Percentiles rank a stretch among this genome's conserved stretches.
These are phyloP conservation scores for Botrytis galanthina DNA, from an alignment of 2,329 filamentous ascomycete species.

Conservation along the genomic window DNA sequence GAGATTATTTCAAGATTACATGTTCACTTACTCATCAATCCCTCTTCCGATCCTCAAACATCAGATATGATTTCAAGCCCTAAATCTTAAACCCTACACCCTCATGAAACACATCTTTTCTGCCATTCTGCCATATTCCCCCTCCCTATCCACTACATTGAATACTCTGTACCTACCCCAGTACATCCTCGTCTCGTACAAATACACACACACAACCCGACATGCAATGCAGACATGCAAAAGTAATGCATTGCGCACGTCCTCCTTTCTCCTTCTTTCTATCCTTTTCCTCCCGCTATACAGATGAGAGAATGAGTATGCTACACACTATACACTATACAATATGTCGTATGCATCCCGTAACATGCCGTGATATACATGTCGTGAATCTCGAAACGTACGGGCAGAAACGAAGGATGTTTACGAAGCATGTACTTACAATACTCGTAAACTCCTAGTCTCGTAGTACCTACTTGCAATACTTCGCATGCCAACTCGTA, in stretches of 20 bases:
- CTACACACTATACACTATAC: not conserved
- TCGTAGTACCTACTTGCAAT: not conserved
- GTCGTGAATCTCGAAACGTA: not conserved
- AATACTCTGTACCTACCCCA: not conserved
- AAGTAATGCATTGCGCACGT: not conserved
- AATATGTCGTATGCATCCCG: not conserved
- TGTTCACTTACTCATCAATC: not conserved
- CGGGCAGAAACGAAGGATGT: not conserved
- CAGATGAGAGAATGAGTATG: not conserved
- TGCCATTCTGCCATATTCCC: not conserved
- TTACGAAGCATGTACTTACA: not conserved
- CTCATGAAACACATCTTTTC: not conserved
- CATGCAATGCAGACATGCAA: not conserved
- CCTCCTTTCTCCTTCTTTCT: not conserved
- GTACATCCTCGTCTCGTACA: not conserved
- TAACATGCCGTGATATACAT: not conserved
- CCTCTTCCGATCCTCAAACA: not conserved
- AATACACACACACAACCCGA: not conserved
- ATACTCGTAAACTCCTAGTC: not conserved
- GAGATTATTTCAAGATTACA: not conserved
- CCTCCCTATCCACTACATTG: not conserved
- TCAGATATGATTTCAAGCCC: not conserved
- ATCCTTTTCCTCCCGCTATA: not conserved
- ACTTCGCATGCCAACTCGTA: not conserved
- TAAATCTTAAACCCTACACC: not conserved